Conservation (phyloP, 371 early-diverging fungal species). For the Amoeboaphelidium protococcarum region DNA sequence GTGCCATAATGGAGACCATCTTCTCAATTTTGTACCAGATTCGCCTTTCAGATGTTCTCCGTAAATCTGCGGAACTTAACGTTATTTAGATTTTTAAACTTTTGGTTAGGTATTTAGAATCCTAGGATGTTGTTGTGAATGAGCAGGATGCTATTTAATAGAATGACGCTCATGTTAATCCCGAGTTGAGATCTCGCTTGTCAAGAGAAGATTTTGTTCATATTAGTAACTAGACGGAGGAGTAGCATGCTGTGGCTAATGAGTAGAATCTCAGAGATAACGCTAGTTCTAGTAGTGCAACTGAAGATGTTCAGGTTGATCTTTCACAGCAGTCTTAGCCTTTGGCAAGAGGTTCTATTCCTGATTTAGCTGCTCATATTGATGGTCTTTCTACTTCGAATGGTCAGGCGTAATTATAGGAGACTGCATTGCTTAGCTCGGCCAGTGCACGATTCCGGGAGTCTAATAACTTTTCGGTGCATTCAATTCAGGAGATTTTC, state of each 20-base stretch:
- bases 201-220: neutral
- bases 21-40: slow-evolving; percentile 78
- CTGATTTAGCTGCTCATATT: no score
- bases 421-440: no score
- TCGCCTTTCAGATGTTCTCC: neutral
- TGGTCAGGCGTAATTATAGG: no score
- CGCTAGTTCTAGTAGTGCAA: no score
- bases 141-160: neutral
- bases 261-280: neutral
- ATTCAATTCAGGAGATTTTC: no score
- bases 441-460: no score
- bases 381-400: no score
- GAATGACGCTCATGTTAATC: neutral
- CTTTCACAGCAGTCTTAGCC: no score
- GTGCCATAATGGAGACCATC: slow-evolving; percentile 84
- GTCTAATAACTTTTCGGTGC: no score
- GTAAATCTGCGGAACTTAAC: neutral
- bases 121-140: neutral
- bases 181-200: neutral
- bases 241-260: neutral
- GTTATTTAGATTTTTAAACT: neutral
- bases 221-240: neutral
- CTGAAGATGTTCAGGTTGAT: no score
- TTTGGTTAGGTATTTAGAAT: neutral
- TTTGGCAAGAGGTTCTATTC: no score